Conservation (phyloP, 2,329 filamentous ascomycete genomes). For the Penicillium italicum region DNA sequence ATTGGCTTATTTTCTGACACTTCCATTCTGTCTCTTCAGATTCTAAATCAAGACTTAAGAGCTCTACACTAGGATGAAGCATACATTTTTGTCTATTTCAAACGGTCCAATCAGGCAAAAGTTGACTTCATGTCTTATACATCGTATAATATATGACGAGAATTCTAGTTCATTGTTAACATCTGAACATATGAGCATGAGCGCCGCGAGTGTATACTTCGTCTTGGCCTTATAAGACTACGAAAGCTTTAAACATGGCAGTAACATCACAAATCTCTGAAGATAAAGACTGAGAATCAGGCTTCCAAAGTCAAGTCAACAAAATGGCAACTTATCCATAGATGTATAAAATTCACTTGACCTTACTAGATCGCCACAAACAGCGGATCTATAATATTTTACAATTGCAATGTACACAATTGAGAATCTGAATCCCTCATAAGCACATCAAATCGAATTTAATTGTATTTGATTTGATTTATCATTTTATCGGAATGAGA, state of each 20-base stretch:
- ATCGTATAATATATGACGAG: not conserved
- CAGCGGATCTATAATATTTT: not conserved
- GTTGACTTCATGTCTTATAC: not conserved
- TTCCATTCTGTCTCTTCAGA: not conserved
- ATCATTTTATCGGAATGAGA: not conserved
- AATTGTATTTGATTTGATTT: not conserved
- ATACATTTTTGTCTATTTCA: not conserved
- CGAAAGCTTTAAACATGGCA: too few relatives aligned
- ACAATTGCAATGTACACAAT: not conserved
- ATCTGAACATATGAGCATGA: too few relatives aligned
- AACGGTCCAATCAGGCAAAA: not conserved
- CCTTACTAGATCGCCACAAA: not conserved
- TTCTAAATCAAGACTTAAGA: not conserved
- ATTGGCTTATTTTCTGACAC: not conserved
- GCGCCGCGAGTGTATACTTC: too few relatives aligned
- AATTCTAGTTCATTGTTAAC: too few relatives aligned
- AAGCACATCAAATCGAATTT: not conserved
- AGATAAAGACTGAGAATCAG: not conserved
- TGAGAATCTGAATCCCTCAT: not conserved
- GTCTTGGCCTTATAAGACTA: too few relatives aligned
- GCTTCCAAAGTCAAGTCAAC: too few relatives aligned
- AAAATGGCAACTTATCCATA: not conserved
- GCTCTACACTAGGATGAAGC: not conserved
- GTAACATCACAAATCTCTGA: too few relatives aligned
- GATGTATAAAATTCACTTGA: not conserved